Conservation (phyloP, 371 early-diverging fungal species). For the Apophysomyces ossiformis region DNA sequence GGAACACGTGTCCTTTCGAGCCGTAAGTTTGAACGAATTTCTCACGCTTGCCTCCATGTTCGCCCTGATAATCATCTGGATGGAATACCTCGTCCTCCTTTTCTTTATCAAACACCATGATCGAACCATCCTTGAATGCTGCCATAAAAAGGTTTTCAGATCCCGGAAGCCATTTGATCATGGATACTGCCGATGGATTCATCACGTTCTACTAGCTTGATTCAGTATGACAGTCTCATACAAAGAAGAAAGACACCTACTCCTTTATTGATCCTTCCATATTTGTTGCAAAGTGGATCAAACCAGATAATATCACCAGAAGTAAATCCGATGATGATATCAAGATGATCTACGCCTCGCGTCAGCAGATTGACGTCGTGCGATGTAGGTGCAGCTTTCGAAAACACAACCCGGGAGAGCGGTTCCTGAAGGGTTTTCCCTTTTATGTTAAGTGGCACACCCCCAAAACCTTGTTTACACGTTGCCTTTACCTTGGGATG, state of each 20-base stretch:
- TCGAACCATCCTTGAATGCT: slow-evolving; percentile 76
- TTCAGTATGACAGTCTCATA: not conserved
- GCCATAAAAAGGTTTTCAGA: slow-evolving; percentile 87
- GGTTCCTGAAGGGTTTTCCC: slow-evolving; percentile 62
- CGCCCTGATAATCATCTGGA: slow-evolving; percentile 29
- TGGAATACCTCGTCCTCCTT: slow-evolving; percentile 73
- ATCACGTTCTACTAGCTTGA: slow-evolving; percentile 30
- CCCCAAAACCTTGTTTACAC: not conserved
- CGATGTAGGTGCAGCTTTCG: slow-evolving; percentile 82
- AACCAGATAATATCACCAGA: slow-evolving; percentile 90
- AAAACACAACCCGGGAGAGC: slow-evolving; percentile 79
- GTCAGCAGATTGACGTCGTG: slow-evolving; percentile 88
- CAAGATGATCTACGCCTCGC: slow-evolving; percentile 72
- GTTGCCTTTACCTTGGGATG: slow-evolving; percentile 66
- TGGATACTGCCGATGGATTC: slow-evolving; percentile 73
- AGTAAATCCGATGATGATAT: slow-evolving; percentile 82
- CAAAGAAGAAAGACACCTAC: slow-evolving; percentile 24
- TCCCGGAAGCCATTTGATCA: slow-evolving; percentile 91
- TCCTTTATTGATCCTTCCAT: slow-evolving; percentile 54
- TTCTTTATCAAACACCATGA: slow-evolving; percentile 88
- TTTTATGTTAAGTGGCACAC: not conserved
- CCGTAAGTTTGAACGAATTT: not conserved
- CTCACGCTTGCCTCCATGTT: not conserved
- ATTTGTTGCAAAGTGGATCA: slow-evolving; percentile 81
- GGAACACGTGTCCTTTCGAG: slow-evolving; percentile 12